These are phyloP conservation scores for Vigna radiata DNA, from an alignment of 306 rosid genomes.

Conservation along the genomic window DNA sequence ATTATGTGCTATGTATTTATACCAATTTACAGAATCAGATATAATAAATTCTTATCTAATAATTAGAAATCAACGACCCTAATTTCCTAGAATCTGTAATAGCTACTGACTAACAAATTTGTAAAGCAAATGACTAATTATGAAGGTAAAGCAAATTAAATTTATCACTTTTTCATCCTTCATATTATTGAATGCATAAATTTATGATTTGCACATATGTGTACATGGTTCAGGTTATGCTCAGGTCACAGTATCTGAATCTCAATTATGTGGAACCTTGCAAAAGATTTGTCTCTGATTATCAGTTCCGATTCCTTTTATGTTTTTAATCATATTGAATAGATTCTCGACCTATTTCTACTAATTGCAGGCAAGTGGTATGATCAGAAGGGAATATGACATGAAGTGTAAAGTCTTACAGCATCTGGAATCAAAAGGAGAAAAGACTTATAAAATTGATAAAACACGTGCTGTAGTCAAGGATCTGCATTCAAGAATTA, in stretches of 20 bases:
- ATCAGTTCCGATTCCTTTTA: background rate
- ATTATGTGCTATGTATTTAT: too few relatives aligned
- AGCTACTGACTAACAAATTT: too few relatives aligned
- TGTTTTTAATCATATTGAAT: background rate
- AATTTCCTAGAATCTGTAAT: too few relatives aligned
- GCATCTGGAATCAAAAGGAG: slow-evolving; percentile 77
- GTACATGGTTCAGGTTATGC: background rate
- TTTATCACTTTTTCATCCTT: background rate
- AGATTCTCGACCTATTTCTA: background rate
- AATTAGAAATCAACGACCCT: too few relatives aligned
- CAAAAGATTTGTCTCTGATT: background rate
- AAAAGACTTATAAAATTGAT: slow-evolving; percentile 59
- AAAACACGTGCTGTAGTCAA: slow-evolving; percentile 83
- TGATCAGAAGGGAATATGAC: slow-evolving; percentile 83
- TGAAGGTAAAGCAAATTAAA: background rate
- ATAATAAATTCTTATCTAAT: too few relatives aligned
- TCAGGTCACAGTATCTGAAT: slow-evolving; percentile 11
- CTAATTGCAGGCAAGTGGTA: slow-evolving; percentile 76
- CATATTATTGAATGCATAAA: background rate
- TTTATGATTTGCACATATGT: slow-evolving; percentile 8
- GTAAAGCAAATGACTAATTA: too few relatives aligned
- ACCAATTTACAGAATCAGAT: too few relatives aligned
- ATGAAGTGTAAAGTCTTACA: slow-evolving; percentile 74
- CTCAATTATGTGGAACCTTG: slow-evolving; percentile 2
- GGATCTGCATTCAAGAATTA: slow-evolving; percentile 93